Percentiles rank a stretch among this genome's conserved stretches.
Conservation (phyloP, 2,329 filamentous ascomycete species). For the Penicillium crustosum region DNA sequence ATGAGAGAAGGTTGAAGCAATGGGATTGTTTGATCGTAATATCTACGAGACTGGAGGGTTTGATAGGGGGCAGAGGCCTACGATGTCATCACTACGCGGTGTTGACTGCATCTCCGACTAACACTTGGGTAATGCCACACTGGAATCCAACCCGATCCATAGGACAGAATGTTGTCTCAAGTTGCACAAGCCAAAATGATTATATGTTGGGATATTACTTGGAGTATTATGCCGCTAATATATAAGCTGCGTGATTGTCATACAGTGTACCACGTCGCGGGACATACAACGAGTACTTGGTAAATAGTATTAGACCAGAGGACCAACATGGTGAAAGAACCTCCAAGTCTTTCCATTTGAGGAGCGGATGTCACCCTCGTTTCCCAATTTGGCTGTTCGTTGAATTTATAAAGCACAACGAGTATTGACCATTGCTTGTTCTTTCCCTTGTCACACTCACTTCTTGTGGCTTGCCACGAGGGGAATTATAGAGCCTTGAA, state of each 20-base stretch:
- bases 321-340: too few relatives aligned
- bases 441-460: background rate
- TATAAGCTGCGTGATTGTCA: background rate
- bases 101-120: constrained; percentile 15
- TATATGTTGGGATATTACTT: background rate
- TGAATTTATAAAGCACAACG: background rate
- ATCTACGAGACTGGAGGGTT: background rate
- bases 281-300: background rate
- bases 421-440: background rate
- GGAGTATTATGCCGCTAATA: background rate
- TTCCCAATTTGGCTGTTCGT: background rate
- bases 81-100: constrained; percentile 24
- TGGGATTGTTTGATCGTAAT: background rate
- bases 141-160: background rate
- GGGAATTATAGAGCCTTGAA: background rate
- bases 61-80: background rate
- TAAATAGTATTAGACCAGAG: background rate
- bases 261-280: background rate
- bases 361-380: background rate
- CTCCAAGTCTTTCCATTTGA: background rate
- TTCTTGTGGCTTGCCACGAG: background rate
- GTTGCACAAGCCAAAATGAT: background rate
- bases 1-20: background rate
- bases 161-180: background rate
- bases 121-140: background rate